Evolutionary conservation across 352 stramenopile species (phyloP).

Genomic region (Thalassiosira mediterranea): DNA sequence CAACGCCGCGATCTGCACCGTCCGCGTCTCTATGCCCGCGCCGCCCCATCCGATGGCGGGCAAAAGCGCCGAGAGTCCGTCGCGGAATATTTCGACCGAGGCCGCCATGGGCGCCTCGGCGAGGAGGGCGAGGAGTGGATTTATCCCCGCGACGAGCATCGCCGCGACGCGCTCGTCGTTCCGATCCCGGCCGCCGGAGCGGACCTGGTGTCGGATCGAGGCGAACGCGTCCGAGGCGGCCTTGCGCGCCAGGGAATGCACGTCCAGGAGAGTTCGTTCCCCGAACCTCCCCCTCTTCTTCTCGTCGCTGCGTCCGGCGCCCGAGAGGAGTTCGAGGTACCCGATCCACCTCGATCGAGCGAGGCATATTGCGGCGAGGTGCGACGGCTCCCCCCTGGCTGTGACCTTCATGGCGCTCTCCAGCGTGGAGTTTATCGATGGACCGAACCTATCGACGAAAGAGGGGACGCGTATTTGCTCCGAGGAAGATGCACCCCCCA

Average conservation of each 20-base stretch:
- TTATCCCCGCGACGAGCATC: slow-evolving; percentile 57
- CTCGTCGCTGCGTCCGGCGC: slow-evolving; percentile 4
- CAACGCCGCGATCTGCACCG: slow-evolving; percentile 46
- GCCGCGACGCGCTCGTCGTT: slow-evolving; percentile 41
- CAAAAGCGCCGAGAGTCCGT: slow-evolving; percentile 61
- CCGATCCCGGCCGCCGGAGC: slow-evolving; percentile 22
- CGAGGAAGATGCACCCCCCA: slow-evolving; percentile 21
- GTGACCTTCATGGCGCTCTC: slow-evolving; percentile 28
- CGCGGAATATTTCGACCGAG: slow-evolving; percentile 61
- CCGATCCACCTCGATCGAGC: slow-evolving; percentile 47
- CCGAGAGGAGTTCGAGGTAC: slow-evolving; percentile 21
- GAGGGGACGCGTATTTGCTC: slow-evolving; percentile 8
- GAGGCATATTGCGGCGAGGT: slow-evolving; percentile 37
- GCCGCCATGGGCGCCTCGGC: slow-evolving; percentile 39
- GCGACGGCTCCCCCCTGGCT: slow-evolving; percentile 20
- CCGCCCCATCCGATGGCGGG: slow-evolving; percentile 58
- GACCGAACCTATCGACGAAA: slow-evolving; percentile 27
- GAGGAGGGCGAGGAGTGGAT: slow-evolving; percentile 61
- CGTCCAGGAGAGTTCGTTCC: too few relatives aligned
- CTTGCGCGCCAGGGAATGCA: slow-evolving; percentile 22
- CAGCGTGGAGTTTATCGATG: slow-evolving; percentile 26
- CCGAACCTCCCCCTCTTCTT: too few relatives aligned
- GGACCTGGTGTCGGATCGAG: slow-evolving; percentile 20
- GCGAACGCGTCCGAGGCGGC: slow-evolving; percentile 21
- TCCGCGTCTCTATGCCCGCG: slow-evolving; percentile 26